Evolutionary conservation across 164 flowering plant genomes (phyloP).

Genomic region (Protea cynaroides): DNA sequence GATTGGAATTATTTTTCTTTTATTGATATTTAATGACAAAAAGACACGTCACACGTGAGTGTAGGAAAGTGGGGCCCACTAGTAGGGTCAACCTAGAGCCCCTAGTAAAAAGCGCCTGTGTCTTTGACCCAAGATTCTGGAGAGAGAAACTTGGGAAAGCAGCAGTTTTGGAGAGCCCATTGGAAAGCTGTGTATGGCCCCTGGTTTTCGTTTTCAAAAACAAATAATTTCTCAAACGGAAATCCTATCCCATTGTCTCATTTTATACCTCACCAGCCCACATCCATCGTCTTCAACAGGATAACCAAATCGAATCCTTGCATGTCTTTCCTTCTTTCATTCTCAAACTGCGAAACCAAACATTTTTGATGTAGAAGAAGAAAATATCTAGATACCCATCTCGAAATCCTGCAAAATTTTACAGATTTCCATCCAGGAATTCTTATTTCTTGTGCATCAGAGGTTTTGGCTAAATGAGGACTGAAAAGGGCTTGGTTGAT

Average conservation of each 20-base stretch:
- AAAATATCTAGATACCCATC: not conserved
- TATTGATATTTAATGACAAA: too few species aligned
- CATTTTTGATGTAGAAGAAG: not conserved
- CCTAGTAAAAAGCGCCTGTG: too few species aligned
- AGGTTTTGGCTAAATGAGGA: slow-evolving; percentile 15
- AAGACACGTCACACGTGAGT: too few species aligned
- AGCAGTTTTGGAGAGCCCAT: not conserved
- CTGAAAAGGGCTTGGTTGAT: slow-evolving; percentile 10
- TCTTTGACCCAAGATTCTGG: too few species aligned
- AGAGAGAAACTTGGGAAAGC: too few species aligned
- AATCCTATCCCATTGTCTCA: not conserved
- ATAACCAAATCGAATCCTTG: not conserved
- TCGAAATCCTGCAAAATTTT: not conserved
- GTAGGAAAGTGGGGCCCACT: too few species aligned
- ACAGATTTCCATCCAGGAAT: not conserved
- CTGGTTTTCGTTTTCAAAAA: not conserved
- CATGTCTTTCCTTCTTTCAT: not conserved
- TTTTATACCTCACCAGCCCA: not conserved
- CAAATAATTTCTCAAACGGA: not conserved
- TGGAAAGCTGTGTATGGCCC: not conserved
- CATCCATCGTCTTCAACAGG: not conserved
- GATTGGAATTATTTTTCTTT: too few species aligned
- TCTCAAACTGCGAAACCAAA: not conserved
- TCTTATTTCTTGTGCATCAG: too few species aligned
- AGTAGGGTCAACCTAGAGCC: too few species aligned